Base-by-base conservation (phyloP, 2,329 filamentous ascomycete species). In the Aspergillus intermedius region DNA sequence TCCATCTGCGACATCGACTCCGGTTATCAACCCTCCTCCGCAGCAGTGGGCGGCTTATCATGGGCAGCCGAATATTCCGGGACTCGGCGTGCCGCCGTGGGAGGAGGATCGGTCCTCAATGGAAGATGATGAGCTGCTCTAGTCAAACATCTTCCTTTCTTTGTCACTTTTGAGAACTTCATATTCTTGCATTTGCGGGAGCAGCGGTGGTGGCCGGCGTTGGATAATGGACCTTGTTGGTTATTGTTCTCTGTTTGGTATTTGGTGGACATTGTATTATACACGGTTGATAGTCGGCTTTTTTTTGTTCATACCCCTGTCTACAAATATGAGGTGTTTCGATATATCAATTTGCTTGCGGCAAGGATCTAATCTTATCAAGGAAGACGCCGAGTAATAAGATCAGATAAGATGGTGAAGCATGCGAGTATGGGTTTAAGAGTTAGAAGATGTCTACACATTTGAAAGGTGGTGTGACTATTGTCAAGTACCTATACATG, bases 121-220 rank as follows among this genome's bases (percentile, higher is more conserved):
- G 59, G 64, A 68, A 21, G 57, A 62, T 45, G 65, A 67, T 51
- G 65, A 66, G 54, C 58, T 54, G 51, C 51, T 66, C 49, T 65
- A 48, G 49, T 23, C 17, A 46, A 10, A 30, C 4, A 40, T 47
- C 4, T 51, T 48, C 48, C 17, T 28, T 44, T 43, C 34, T 13
- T 37, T 34, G 10, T 39, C 43, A 25, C 17, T 23, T 22, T 42
- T 35, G 34, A 19, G 17, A 23, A 15, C 9, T 7, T 28, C 4
- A 12, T 42, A 37, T 23, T 17, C 2, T 35, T 46, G n/a, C 39
- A 42, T 42, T 23, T 6, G 13, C 39, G 12, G 39, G 39, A 42
- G 39, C 19, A 19, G 17, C 7, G 22, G 22, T 43, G 41, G 13
- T 10, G 15, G 41, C 19, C 13, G 17, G 39, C 17, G 13, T 7